Evolutionary conservation across 768 basidiomycete species (phyloP), one percentile per base, ranked within the genome.

Genomic region (Glaciozyma martinii): DNA sequence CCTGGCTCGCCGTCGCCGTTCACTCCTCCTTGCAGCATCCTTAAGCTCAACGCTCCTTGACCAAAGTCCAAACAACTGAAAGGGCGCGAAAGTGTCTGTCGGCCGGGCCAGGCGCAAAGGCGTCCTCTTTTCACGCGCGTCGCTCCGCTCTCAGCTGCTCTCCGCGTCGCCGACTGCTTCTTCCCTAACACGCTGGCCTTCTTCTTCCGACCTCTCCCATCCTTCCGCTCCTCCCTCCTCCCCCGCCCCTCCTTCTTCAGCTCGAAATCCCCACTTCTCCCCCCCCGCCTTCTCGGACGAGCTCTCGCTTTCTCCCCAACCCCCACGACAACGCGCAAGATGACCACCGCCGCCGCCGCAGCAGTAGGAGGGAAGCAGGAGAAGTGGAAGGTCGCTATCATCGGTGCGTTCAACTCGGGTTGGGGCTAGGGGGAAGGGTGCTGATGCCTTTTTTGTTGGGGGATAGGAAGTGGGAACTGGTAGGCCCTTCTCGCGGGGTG

Each of bases 361-460:
- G 12, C 27, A 30, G 25, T 21, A 23, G 54, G 6, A 32, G 30
- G 8, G 5, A 8, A 21, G 13, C 58, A 61, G 30, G 46, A 59
- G 15, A 72, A 71, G 55, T 68, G 67, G 66, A 71, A 67, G 59
- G 60, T 73, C 21, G 72, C 70, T 21, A 60, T 73, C 58, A 62
- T 73, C 44, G 72, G 72, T 73, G n/a, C 12, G 67, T 46, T 25
- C 19, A 2, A 23, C 6, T 23, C 47, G 13, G n/a, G 23, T 50
- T 50, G 13, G 23, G 13, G 49, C 15, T 25, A 25, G 25, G 8
- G 49, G 18, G 18, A 19, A 33, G 27, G 30, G 21, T 13, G 33
- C 7, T 21, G 56, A 47, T 50, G 5, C 44, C 13, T 3, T 19
- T n/a, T n/a, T 33, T n/a, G n/a, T 23, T 33, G 33, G 13, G 23